Percentiles rank a stretch among this genome's conserved stretches.
Conservation (phyloP, 2,329 filamentous ascomycete genomes). For the Raffaelea deltoideospora region DNA sequence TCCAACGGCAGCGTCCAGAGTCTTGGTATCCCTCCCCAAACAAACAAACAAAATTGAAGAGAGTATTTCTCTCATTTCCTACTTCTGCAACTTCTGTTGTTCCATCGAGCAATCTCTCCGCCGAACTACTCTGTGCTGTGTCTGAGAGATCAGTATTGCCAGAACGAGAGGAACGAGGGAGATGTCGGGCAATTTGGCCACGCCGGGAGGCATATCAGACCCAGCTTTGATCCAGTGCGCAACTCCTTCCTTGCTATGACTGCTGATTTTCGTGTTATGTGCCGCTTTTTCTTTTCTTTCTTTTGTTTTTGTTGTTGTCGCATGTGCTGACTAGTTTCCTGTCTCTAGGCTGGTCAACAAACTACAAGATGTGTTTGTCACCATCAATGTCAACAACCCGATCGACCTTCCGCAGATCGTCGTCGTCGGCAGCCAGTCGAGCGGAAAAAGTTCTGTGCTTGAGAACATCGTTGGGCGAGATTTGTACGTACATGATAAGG, state of each 20-base stretch:
- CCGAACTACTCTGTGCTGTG: not conserved
- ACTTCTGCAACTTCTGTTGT: not conserved
- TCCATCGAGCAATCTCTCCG: not conserved
- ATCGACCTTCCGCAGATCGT: conserved; percentile 98
- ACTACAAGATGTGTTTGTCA: conserved; percentile 97
- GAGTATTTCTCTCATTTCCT: not conserved
- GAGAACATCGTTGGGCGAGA: conserved; percentile 98
- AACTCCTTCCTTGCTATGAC: not conserved
- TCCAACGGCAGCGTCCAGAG: not conserved
- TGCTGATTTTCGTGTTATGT: not conserved
- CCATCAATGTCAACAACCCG: conserved; percentile 96
- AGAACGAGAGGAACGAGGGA: conserved; percentile 3
- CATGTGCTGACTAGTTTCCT: conserved; percentile 1
- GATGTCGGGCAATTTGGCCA: conserved; percentile 7
- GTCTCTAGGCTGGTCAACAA: conserved; percentile 74
- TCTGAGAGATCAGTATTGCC: not conserved
- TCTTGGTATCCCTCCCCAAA: not conserved
- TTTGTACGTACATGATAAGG: too few species aligned
- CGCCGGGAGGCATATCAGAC: conserved; percentile 13
- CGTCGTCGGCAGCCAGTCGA: conserved; percentile 96
- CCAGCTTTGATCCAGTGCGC: conserved; percentile 13
- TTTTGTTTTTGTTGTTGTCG: not conserved
- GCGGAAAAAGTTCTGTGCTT: conserved; percentile 96
- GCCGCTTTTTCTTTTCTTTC: not conserved
- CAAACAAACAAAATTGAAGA: not conserved